phyloP scores from a whole-genome alignment of 225 moss, liverwort and hornwort species.

The Lunularia cruciata region DNA sequence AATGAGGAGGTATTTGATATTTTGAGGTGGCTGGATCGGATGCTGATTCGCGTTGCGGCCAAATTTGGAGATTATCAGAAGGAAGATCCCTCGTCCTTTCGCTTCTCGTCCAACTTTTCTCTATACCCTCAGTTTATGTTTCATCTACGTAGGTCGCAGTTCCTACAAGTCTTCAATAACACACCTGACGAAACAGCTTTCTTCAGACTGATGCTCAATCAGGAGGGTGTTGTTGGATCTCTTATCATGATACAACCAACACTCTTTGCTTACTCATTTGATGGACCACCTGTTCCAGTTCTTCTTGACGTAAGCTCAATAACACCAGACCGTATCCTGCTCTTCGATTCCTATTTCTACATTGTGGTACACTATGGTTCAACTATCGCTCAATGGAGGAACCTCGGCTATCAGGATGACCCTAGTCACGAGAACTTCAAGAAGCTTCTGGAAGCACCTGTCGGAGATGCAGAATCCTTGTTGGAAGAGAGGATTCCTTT shows the following conservation, averaged over 20 bases:
- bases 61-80: conserved; percentile 95
- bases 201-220: conserved; percentile 91
- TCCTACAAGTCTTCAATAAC: conserved; percentile 97
- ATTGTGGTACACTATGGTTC: conserved; percentile 92
- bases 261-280: conserved; percentile 81
- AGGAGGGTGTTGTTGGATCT: conserved; percentile 84
- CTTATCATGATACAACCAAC: conserved; percentile 96
- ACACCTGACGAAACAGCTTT: conserved; percentile 95
- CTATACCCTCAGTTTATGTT: conserved; percentile 98
- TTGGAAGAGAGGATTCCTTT: conserved; percentile 78
- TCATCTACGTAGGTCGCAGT: conserved; percentile 93
- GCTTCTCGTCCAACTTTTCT: conserved; percentile 81
- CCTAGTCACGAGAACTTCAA: conserved; percentile 82
- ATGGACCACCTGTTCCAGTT: conserved; percentile 85
- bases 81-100: conserved; percentile 84
- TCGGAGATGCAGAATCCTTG: conserved; percentile 72
- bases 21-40: conserved; percentile 94
- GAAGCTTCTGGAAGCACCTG: conserved; percentile 73
- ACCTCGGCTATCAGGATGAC: conserved; percentile 79
- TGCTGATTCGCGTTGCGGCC: conserved; percentile 91
- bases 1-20: conserved; percentile 96
- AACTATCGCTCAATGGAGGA: conserved; percentile 95
- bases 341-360: conserved; percentile 93
- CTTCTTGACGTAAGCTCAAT: conserved; percentile 88
- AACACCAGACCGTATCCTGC: conserved; percentile 68